Base-by-base conservation (phyloP, 225 moss, liverwort and hornwort genomes). In the Straminergon stramineum region DNA sequence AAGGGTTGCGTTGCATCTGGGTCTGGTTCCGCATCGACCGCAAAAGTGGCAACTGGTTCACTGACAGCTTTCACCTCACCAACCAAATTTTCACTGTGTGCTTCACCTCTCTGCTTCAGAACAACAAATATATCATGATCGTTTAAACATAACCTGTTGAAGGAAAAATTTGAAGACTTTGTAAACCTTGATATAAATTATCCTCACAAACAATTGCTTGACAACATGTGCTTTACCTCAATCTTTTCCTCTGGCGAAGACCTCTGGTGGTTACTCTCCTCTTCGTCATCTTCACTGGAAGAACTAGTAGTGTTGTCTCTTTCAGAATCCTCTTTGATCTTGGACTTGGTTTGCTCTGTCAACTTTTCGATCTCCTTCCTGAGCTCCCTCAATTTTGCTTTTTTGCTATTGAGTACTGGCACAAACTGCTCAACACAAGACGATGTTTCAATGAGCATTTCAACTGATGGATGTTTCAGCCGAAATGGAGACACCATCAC, bases 361-460 rank as follows among this genome's bases (percentile, higher is more conserved):
- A 85, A 65, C 30, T 84, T 90, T 74, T 83, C 87, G 37, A 87
- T 81, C 82, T 93, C 91, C 80, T 94, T 95, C 62, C 91, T 89
- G 35, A 98, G 92, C 81, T 95, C 89, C 84, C 90, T 94, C 70
- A 93, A 64, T 87, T 96, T 97, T 31, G 61, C 81, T 90, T 97
- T 98, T 88, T 98, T 98, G 69, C 94, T 88, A 85, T 98, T 98
- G 18, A 98, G 91, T n/a, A 97, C 94, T 39, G 93, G 93, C 48
- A 95, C 96, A 92, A 97, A 97, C 98, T 97, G 91, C 68, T 51
- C 30, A 88, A 85, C 84, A 84, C 52, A 83, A 74, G 75, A 78
- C 69, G 60, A n/a, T n/a, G 31, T 43, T 61, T 45, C 37, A 61
- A 75, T 89, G 24, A 91, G 86, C 55, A 66, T 43, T 57, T 56